phyloP scores from a whole-genome alignment of 2,329 filamentous ascomycete species.

The Teratosphaeria gauchensis region DNA sequence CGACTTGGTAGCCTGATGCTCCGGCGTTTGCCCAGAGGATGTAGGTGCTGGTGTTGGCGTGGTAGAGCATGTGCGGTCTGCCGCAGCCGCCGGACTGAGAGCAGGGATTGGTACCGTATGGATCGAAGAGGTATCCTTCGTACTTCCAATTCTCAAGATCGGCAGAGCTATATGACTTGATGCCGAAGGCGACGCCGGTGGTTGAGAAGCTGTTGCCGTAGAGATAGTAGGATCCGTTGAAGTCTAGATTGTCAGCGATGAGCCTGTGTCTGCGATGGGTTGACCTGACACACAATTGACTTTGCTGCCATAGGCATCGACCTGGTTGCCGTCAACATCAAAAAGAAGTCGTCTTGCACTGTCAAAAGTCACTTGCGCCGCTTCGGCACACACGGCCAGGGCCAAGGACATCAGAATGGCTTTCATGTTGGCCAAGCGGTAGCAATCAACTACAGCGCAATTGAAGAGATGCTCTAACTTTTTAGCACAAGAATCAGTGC shows the following conservation, averaged over 20 bases:
- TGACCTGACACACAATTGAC: neutral
- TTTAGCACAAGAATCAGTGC: neutral
- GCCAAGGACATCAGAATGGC: neutral
- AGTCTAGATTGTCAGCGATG: constrained; percentile 3
- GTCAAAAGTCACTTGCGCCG: constrained; percentile 11
- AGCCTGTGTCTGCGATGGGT: neutral
- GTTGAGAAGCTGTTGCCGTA: constrained; percentile 19
- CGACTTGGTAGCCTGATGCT: constrained; percentile 13
- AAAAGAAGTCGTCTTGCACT: constrained; percentile 16
- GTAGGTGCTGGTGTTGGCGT: constrained; percentile 9
- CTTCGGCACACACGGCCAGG: neutral
- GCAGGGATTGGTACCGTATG: constrained; percentile 5
- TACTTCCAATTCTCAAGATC: constrained; percentile 16
- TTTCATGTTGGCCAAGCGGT: neutral
- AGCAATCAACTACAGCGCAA: neutral
- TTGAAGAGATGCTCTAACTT: neutral
- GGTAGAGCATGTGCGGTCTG: constrained; percentile 18
- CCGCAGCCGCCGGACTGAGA: constrained; percentile 11
- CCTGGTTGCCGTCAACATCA: constrained; percentile 16
- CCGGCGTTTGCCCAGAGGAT: constrained; percentile 20
- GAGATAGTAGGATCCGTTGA: constrained; percentile 17
- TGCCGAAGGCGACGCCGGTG: constrained; percentile 12
- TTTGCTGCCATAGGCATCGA: constrained; percentile 7
- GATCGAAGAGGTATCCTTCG: constrained; percentile 17
- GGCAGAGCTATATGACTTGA: constrained; percentile 16